phyloP scores from a whole-genome alignment of 306 rosid genomes.

The apple (Malus domestica) region ASM211411v1 NC_041792.1:26366407-26366906 shows the following conservation, averaged over 20 bases:
- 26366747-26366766: slow-evolving; percentile 59
- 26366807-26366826: slow-evolving; percentile 53
- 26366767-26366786: slow-evolving; percentile 82
- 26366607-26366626: slow-evolving; percentile 97
- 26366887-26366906: slow-evolving; percentile 37
- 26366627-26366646: slow-evolving; percentile 88
- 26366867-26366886: background rate
- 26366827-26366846: slow-evolving; percentile 69
- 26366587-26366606: slow-evolving; percentile 82
- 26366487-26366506: slow-evolving; percentile 88
- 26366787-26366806: slow-evolving; percentile 61
- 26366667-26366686: slow-evolving; percentile 76
- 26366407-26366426: slow-evolving; percentile 87
- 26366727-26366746: slow-evolving; percentile 84
- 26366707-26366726: slow-evolving; percentile 64
- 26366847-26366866: slow-evolving; percentile 15
- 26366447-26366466: slow-evolving; percentile 88
- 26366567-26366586: slow-evolving; percentile 86
- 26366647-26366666: slow-evolving; percentile 93
- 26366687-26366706: slow-evolving; percentile 90
- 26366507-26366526: slow-evolving; percentile 61
- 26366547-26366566: slow-evolving; percentile 97
- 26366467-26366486: slow-evolving; percentile 83
- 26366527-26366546: slow-evolving; percentile 96
- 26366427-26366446: slow-evolving; percentile 92